Evolutionary conservation across 129 eudicot genomes (phyloP).

Genomic region (Mikania micrantha): DNA sequence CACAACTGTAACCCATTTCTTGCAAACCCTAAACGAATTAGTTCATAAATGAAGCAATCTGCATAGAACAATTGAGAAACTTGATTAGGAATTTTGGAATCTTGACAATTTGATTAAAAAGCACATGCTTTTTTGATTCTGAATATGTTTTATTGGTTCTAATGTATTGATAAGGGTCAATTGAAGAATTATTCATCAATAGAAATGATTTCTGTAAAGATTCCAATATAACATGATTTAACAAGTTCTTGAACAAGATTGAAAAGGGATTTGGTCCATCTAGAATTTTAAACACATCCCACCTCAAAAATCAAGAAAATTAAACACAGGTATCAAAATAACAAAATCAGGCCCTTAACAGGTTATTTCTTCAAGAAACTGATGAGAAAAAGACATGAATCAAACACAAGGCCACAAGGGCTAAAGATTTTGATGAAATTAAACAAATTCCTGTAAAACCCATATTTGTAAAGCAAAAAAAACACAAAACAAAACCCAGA

Average conservation of each 20-base stretch:
- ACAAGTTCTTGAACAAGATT: too few relatives aligned
- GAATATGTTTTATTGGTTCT: slow-evolving; percentile 24
- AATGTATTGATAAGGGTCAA: slow-evolving; percentile 11
- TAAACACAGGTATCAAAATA: too few relatives aligned
- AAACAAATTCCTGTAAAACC: slow-evolving; percentile 10
- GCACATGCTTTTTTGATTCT: slow-evolving; percentile 10
- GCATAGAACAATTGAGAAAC: background rate
- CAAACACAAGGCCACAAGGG: background rate
- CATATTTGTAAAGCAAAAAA: slow-evolving; percentile 9
- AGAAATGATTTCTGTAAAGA: background rate
- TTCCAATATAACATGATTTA: too few relatives aligned
- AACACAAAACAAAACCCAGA: slow-evolving; percentile 14
- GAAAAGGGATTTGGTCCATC: too few relatives aligned
- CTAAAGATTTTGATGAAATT: slow-evolving; percentile 17
- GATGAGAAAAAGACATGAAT: background rate
- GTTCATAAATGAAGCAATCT: slow-evolving; percentile 1
- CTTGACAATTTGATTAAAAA: slow-evolving; percentile 10
- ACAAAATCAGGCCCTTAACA: too few relatives aligned
- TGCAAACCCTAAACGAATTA: background rate
- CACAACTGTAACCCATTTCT: slow-evolving; percentile 58
- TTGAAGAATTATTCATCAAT: slow-evolving; percentile 6
- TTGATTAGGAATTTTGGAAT: background rate
- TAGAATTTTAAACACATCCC: too few relatives aligned
- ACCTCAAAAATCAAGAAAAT: too few relatives aligned
- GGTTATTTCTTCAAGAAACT: too few relatives aligned